These are phyloP conservation scores for Colletotrichum siamense DNA, from an alignment of 2,329 filamentous ascomycete genomes.

Conservation along the genomic window DNA sequence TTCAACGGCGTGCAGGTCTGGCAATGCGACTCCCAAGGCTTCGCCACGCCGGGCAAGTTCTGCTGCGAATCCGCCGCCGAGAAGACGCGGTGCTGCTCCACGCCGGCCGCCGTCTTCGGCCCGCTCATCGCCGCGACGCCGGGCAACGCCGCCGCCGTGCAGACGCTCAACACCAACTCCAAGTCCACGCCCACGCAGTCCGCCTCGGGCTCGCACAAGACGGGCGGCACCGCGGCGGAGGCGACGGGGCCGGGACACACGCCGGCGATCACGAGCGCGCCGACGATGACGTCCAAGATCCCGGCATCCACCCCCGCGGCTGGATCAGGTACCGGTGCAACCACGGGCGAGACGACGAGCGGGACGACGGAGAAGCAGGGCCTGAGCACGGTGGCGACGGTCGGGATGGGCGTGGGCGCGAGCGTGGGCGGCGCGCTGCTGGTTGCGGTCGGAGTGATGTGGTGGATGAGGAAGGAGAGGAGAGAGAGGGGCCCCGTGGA, in stretches of 20 bases:
- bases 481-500: not conserved
- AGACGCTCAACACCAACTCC: not conserved
- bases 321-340: fast-evolving
- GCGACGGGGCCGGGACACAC: not conserved
- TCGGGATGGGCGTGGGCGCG: conserved; percentile 10
- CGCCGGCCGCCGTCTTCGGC: conserved; percentile 7
- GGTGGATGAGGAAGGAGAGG: conserved; percentile 9
- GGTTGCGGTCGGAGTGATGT: conserved; percentile 12
- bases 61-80: conserved; percentile 19
- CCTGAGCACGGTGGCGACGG: not conserved
- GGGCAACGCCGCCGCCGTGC: conserved; percentile 11
- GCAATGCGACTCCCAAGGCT: conserved; percentile 11
- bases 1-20: conserved; percentile 19
- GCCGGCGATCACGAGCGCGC: not conserved
- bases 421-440: conserved; percentile 11
- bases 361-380: not conserved
- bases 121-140: conserved; percentile 12
- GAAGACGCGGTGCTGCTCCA: conserved; percentile 18
- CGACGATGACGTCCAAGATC: not conserved
- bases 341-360: not conserved
- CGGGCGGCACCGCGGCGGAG: not conserved
- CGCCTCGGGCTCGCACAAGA: not conserved
- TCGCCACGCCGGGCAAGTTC: conserved; percentile 13
- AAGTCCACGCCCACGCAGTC: not conserved
- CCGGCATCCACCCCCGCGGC: not conserved